These are phyloP conservation scores for Neonectria ditissima DNA, from an alignment of 2,329 filamentous ascomycete species.

Conservation along the genomic window DNA sequence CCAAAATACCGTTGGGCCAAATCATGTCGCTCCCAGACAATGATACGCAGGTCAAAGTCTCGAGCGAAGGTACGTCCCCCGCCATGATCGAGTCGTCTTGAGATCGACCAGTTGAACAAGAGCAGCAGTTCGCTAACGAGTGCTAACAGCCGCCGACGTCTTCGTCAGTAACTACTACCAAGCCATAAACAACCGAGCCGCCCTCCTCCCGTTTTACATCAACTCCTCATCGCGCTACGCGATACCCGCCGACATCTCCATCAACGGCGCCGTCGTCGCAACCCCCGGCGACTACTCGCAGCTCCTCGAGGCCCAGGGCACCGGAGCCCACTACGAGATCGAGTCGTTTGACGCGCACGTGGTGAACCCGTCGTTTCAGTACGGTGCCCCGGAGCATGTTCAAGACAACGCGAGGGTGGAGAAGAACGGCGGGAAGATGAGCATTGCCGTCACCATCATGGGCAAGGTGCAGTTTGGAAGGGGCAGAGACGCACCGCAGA, in stretches of 20 bases:
- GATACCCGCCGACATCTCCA: slow-evolving; percentile 76
- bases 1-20: background rate
- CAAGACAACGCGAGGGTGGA: slow-evolving; percentile 57
- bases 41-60: slow-evolving; percentile 59
- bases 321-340: slow-evolving; percentile 74
- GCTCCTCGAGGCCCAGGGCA: slow-evolving; percentile 74
- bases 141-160: slow-evolving; percentile 70
- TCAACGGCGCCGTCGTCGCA: slow-evolving; percentile 79
- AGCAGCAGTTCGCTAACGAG: slow-evolving; percentile 33
- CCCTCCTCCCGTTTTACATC: slow-evolving; percentile 78
- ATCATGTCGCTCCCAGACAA: slow-evolving; percentile 53
- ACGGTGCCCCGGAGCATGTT: slow-evolving; percentile 64
- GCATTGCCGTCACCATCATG: slow-evolving; percentile 78
- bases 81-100: background rate
- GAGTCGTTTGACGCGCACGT: slow-evolving; percentile 83
- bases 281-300: slow-evolving; percentile 74
- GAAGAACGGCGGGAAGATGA: slow-evolving; percentile 69
- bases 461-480: slow-evolving; percentile 78
- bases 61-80: slow-evolving; percentile 57
- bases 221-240: slow-evolving; percentile 65
- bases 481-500: slow-evolving; percentile 70
- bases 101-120: slow-evolving; percentile 1
- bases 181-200: slow-evolving; percentile 73
- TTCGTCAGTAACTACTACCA: slow-evolving; percentile 83
- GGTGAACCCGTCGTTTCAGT: slow-evolving; percentile 74